Evolutionary conservation across 208 protist species (phyloP), one percentile per base, ranked within the genome.

Genomic region (Acanthamoeba lenticulata): DNA sequence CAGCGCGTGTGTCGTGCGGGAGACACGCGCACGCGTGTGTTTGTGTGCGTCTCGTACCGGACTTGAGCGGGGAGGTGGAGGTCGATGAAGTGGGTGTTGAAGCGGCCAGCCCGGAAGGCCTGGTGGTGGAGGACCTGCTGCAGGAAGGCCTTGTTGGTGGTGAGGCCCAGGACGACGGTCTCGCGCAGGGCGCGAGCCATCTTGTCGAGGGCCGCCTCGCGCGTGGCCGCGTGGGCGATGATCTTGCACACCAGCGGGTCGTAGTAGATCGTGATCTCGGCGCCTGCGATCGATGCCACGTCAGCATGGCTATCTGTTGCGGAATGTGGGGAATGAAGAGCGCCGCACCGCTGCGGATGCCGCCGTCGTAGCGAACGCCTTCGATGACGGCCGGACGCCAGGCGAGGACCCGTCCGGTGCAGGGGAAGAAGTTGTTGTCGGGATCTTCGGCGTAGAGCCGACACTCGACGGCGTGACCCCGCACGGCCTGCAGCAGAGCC

Each of bases 161-260:
- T 94, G 7, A 99, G 94, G 74, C 98, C 99, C 57, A 98, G 96
- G 91, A 99, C 97, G 34, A 96, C 96, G 95, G 98, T 99, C 44
- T 97, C 94, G 55, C 98, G 95, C 34, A 99, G 96, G 1, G 97
- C 96, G 38, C 95, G 92, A 62, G 85, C 89, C 94, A 99, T 96
- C 44, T 96, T 96, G 49, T 95, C 69, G 1, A 99, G 88, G 17
- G 98, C 97, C n/a, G 13, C 77, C 44, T 86, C 42, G 5, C 77
- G 21, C 15, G 38, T 86, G 21, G 77, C 60, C 5, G 38, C 90
- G 34, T 77, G 93, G 29, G 98, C 98, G 40, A 99, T 97, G 13
- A 99, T 94, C 97, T 99, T 99, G 52, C 98, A 98, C 96, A 99
- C 99, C 97, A 99, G 98, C 32, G 99, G 98, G 95, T 99, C 99